Evolutionary conservation across 495 filamentous ascomycete genomes (phyloP).

Genomic region (Tirmania nivea): DNA sequence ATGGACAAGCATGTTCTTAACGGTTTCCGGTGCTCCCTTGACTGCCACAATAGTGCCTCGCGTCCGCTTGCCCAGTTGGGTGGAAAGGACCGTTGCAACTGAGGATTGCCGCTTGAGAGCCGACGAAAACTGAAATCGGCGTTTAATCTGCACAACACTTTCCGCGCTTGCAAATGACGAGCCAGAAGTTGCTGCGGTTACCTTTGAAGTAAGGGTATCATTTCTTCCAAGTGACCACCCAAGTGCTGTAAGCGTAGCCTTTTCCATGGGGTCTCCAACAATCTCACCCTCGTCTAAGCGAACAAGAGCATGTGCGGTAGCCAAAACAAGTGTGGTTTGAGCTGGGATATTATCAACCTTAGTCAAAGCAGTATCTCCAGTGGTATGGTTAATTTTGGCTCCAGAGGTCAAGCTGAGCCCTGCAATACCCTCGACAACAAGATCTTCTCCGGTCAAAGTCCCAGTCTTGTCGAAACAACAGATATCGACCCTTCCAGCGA

Average conservation of each 20-base stretch:
- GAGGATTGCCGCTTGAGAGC: slow-evolving; percentile 90
- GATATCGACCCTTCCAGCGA: slow-evolving; percentile 83
- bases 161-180: slow-evolving; percentile 26
- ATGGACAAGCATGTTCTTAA: slow-evolving; percentile 70
- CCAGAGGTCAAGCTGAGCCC: slow-evolving; percentile 45
- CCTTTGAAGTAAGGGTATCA: slow-evolving; percentile 50
- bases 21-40: slow-evolving; percentile 94
- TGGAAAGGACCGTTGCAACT: slow-evolving; percentile 58
- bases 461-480: slow-evolving; percentile 99
- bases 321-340: slow-evolving; percentile 80
- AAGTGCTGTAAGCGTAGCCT: slow-evolving; percentile 70
- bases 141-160: slow-evolving; percentile 59
- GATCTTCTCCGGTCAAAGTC: slow-evolving; percentile 86
- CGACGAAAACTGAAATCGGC: slow-evolving; percentile 96
- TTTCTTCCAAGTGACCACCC: slow-evolving; percentile 81
- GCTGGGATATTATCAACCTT: slow-evolving; percentile 29
- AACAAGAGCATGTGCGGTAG: slow-evolving; percentile 86
- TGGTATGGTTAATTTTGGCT: slow-evolving; percentile 26
- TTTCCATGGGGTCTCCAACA: slow-evolving; percentile 97
- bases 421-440: slow-evolving; percentile 93
- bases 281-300: slow-evolving; percentile 92
- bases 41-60: slow-evolving; percentile 77
- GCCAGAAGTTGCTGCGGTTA: slow-evolving; percentile 26
- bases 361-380: slow-evolving; percentile 40
- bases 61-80: slow-evolving; percentile 44